Evolutionary conservation across 768 basidiomycete species (phyloP).

Genomic region (Boletus pseudo-olivaceus): DNA sequence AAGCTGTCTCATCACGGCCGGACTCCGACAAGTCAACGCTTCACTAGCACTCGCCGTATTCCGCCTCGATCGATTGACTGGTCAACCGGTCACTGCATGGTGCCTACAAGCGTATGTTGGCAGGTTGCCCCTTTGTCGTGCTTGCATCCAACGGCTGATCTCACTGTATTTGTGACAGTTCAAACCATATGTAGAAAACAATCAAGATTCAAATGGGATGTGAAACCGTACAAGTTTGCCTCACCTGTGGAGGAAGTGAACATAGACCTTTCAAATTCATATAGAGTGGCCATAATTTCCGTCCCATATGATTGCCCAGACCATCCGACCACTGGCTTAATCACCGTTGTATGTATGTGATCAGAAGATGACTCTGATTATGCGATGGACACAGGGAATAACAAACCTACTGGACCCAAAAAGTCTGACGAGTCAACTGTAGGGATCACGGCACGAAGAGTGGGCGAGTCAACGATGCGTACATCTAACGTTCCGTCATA

Average conservation of each 20-base stretch:
- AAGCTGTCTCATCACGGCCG: not conserved
- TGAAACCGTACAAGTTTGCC: slow-evolving; percentile 2
- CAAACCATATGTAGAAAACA: slow-evolving; percentile 1
- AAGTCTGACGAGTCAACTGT: slow-evolving; percentile 1
- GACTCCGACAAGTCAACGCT: not conserved
- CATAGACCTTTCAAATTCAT: not conserved
- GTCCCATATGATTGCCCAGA: not conserved
- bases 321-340: not conserved
- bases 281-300: not conserved
- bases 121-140: not conserved
- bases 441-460: not conserved
- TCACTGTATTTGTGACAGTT: not conserved
- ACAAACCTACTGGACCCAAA: not conserved
- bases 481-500: slow-evolving; percentile 39
- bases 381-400: not conserved
- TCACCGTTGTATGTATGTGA: not conserved
- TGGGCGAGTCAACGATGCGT: slow-evolving; percentile 1
- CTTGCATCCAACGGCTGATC: slow-evolving; percentile 2
- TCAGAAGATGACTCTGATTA: slow-evolving; percentile 1
- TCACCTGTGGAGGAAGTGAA: slow-evolving; percentile 2
- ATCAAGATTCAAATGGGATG: not conserved
- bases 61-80: not conserved
- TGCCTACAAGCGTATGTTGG: no score
- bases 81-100: not conserved
- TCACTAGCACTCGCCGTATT: slow-evolving; percentile 6